These are phyloP conservation scores for Sinapis alba DNA, from an alignment of 441 rosid species.

Conservation along the genomic window DNA sequence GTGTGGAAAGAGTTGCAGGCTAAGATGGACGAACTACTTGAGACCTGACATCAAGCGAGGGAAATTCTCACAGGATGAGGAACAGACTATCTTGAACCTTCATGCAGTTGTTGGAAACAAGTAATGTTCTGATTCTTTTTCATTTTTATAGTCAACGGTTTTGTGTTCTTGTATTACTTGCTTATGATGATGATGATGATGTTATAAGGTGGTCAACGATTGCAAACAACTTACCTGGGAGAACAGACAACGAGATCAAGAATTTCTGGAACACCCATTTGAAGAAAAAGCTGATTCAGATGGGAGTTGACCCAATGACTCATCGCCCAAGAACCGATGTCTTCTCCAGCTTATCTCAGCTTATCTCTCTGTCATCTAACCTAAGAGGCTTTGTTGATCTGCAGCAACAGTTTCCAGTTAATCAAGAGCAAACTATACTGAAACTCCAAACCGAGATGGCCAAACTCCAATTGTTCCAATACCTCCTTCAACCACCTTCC, in stretches of 20 bases:
- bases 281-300: conserved; percentile 66
- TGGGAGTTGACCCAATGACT: conserved; percentile 71
- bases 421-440: conserved; percentile 43
- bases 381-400: conserved; percentile 56
- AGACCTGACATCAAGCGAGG: conserved; percentile 76
- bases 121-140: conserved; percentile 39
- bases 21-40: conserved; percentile 71
- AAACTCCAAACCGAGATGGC: conserved; percentile 63
- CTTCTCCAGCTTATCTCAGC: conserved; percentile 64
- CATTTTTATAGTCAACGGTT: conserved; percentile 24
- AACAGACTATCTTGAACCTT: conserved; percentile 64
- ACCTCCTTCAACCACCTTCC: conserved; percentile 59
- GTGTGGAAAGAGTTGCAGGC: conserved; percentile 75
- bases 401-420: conserved; percentile 45
- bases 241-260: conserved; percentile 69
- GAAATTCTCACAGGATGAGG: conserved; percentile 62
- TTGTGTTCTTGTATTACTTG: conserved; percentile 12
- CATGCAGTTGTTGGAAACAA: conserved; percentile 74
- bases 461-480: conserved; percentile 57
- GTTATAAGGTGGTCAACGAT: conserved; percentile 64
- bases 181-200: neutral
- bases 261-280: conserved; percentile 72
- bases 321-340: conserved; percentile 60
- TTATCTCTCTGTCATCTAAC: conserved; percentile 59
- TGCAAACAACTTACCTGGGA: conserved; percentile 58